These are phyloP conservation scores for Solanum appendiculatum DNA, from an alignment of 257 asterid species.

Conservation along the genomic window DNA sequence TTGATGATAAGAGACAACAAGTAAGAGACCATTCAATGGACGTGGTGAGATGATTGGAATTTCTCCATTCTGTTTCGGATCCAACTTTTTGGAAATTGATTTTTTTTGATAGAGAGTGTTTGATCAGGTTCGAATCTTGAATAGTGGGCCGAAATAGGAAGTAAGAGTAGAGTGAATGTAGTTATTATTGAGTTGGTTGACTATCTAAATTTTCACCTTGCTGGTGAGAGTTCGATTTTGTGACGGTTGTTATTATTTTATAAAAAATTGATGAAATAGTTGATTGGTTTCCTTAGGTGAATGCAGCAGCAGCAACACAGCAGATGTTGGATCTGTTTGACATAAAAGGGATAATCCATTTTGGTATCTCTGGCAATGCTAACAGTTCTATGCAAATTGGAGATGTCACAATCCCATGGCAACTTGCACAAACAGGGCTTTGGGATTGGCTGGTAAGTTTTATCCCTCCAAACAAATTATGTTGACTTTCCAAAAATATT, in stretches of 20 bases:
- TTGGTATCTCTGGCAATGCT: conserved; percentile 58
- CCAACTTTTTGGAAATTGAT: accelerated
- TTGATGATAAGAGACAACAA: not conserved
- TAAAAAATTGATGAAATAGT: not conserved
- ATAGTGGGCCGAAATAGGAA: not conserved
- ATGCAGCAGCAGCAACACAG: conserved; percentile 68
- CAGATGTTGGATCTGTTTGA: conserved; percentile 53
- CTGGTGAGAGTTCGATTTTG: too few relatives aligned
- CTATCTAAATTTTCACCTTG: accelerated
- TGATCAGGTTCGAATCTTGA: not conserved
- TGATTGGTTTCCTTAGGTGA: conserved; percentile 26
- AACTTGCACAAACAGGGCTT: conserved; percentile 42
- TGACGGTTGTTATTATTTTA: not conserved
- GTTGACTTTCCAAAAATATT: not conserved
- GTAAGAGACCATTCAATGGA: not conserved
- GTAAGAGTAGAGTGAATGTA: not conserved
- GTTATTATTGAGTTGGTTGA: not conserved
- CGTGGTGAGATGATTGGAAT: not conserved
- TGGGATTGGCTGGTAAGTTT: conserved; percentile 71
- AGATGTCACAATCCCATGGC: conserved; percentile 43
- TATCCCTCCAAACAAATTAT: not conserved
- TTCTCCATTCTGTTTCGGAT: accelerated
- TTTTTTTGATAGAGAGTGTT: not conserved
- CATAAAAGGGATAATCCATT: conserved; percentile 39
- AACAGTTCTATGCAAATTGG: conserved; percentile 46